Evolutionary conservation across 2,329 filamentous ascomycete genomes (phyloP).

Genomic region (Xylariaceae sp.): DNA sequence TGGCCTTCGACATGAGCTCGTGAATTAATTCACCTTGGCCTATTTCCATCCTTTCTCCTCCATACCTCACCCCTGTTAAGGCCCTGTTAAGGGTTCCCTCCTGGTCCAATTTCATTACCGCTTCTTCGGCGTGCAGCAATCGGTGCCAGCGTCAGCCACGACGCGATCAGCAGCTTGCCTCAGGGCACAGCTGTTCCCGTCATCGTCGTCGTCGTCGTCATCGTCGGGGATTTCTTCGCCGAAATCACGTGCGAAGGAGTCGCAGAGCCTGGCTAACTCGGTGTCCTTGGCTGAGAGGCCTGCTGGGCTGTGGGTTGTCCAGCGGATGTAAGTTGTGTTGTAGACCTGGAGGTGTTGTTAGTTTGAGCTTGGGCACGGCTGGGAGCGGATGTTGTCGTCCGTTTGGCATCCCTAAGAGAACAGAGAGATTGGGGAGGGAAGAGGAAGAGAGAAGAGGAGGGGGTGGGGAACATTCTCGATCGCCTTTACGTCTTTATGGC

Average conservation of each 20-base stretch:
- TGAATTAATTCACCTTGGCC: not conserved
- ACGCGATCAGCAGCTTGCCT: conserved; percentile 44
- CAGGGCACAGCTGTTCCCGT: conserved; percentile 22
- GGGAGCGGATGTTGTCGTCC: not conserved
- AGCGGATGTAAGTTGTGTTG: conserved; percentile 64
- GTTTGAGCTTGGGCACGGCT: conserved; percentile 1
- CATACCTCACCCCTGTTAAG: too few species aligned
- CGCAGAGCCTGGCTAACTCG: conserved; percentile 56
- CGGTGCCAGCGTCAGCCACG: conserved; percentile 38
- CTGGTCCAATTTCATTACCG: conserved; percentile 6
- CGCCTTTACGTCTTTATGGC: too few species aligned
- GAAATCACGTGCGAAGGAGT: conserved; percentile 50
- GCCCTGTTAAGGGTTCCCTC: too few species aligned
- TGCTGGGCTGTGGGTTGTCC: conserved; percentile 64
- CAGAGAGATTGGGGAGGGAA: too few species aligned
- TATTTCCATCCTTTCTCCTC: conserved; percentile 1
- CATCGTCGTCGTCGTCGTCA: conserved; percentile 20
- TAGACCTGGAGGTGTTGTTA: conserved; percentile 49
- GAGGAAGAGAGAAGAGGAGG: too few species aligned
- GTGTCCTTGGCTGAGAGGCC: conserved; percentile 63
- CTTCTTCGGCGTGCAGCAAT: conserved; percentile 50
- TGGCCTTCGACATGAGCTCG: too few species aligned
- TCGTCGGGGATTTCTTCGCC: conserved; percentile 44
- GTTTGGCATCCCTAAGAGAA: too few species aligned
- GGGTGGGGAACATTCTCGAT: too few species aligned